These are phyloP conservation scores for Bipolaris zeicola DNA, from an alignment of 2,329 filamentous ascomycete genomes.

Conservation along the genomic window DNA sequence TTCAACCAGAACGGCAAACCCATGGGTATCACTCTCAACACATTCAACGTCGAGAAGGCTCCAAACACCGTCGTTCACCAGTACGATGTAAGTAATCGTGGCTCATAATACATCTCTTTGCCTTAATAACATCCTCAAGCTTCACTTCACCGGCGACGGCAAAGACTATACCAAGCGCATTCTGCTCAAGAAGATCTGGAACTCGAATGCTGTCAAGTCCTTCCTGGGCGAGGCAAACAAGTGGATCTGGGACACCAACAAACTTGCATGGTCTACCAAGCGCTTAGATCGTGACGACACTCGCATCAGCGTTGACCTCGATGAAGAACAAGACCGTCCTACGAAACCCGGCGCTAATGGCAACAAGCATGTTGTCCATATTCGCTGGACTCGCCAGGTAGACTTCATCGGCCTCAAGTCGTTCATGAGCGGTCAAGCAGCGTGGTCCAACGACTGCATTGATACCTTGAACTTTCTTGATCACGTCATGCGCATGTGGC, in stretches of 20 bases:
- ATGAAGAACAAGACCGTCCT: constrained; percentile 60
- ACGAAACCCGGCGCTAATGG: constrained; percentile 25
- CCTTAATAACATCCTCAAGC: constrained; percentile 52
- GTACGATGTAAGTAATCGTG: constrained; percentile 72
- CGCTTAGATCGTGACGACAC: constrained; percentile 37
- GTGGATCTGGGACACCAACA: constrained; percentile 83
- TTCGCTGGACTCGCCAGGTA: constrained; percentile 70
- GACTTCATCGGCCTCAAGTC: constrained; percentile 68
- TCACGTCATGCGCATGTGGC: constrained; percentile 82
- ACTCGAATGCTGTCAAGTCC: constrained; percentile 64
- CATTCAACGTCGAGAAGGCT: constrained; percentile 70
- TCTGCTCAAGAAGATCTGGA: constrained; percentile 78
- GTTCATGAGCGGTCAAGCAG: constrained; percentile 67
- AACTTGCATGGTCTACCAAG: constrained; percentile 73
- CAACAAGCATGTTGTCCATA: constrained; percentile 64
- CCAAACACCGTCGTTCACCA: constrained; percentile 72
- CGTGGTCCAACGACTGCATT: constrained; percentile 62
- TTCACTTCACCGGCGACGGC: constrained; percentile 66
- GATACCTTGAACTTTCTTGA: constrained; percentile 91
- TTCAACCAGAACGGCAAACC: constrained; percentile 49
- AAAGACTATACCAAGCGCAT: constrained; percentile 62
- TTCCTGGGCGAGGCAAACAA: constrained; percentile 53
- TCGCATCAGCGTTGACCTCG: constrained; percentile 70
- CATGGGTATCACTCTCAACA: constrained; percentile 65
- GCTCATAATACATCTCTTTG: background rate